Conservation (phyloP, 345 rosid genomes). For the Lumnitzera racemosa region DNA sequence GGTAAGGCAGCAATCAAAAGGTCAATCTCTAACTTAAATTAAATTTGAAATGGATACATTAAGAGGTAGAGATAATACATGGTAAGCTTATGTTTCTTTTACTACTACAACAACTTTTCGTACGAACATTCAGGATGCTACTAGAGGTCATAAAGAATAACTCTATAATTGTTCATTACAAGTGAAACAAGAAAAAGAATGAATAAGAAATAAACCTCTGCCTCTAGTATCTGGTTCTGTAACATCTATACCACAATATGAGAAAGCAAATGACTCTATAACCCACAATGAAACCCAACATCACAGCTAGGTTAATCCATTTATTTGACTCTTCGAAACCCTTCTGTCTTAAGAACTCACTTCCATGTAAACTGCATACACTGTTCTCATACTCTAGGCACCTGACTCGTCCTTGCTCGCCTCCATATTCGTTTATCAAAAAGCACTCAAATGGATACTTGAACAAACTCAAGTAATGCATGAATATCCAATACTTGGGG, state of each 20-base stretch:
- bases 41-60: too few relatives aligned
- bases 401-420: conserved; percentile 29
- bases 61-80: too few relatives aligned
- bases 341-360: conserved; percentile 50
- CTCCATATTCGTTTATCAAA: conserved; percentile 69
- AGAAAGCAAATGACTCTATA: conserved; percentile 66
- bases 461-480: conserved; percentile 79
- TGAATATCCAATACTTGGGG: conserved; percentile 76
- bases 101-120: too few relatives aligned
- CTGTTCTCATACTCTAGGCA: conserved; percentile 32
- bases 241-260: conserved; percentile 68
- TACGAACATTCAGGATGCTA: not conserved
- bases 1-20: too few relatives aligned
- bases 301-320: conserved; percentile 73
- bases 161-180: not conserved
- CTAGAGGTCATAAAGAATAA: not conserved
- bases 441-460: conserved; percentile 85
- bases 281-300: conserved; percentile 61
- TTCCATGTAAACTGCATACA: conserved; percentile 33
- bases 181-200: not conserved
- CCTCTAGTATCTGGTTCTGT: conserved; percentile 39
- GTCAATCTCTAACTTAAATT: too few relatives aligned
- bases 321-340: conserved; percentile 49
- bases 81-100: too few relatives aligned
- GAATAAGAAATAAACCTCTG: conserved; percentile 3